A percentile compares a stretch with the other conserved stretches of the same genome.
Conservation (phyloP, 2,329 filamentous ascomycete genomes). For the Xylaria sp. region DNA sequence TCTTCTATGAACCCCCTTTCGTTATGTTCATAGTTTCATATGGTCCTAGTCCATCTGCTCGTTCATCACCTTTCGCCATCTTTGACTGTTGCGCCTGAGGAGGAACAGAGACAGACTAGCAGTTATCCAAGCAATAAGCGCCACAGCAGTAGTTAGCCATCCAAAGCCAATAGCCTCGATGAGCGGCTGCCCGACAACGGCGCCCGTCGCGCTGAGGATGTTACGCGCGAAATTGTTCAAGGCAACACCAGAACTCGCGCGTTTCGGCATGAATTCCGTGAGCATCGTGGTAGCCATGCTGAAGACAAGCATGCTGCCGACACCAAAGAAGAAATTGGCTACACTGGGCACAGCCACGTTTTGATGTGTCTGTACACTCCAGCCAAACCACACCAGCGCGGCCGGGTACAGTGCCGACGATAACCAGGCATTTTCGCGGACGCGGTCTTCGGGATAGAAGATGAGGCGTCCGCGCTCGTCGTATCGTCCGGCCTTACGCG, state of each 20-base stretch:
- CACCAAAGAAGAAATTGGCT: slow-evolving; percentile 78
- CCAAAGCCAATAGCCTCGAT: slow-evolving; percentile 77
- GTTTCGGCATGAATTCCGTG: slow-evolving; percentile 82
- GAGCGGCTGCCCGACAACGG: slow-evolving; percentile 74
- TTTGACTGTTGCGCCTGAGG: slow-evolving; percentile 67
- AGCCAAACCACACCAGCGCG: slow-evolving; percentile 80
- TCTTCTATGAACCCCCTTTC: background rate
- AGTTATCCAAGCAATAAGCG: slow-evolving; percentile 64
- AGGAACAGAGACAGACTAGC: slow-evolving; percentile 68
- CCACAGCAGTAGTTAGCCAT: slow-evolving; percentile 74
- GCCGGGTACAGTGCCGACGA: slow-evolving; percentile 76
- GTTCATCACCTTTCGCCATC: slow-evolving; percentile 74
- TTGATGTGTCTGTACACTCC: slow-evolving; percentile 73
- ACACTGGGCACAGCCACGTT: slow-evolving; percentile 71
- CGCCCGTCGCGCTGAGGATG: slow-evolving; percentile 78
- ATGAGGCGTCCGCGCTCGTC: slow-evolving; percentile 73
- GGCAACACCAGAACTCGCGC: slow-evolving; percentile 77
- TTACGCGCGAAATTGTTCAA: slow-evolving; percentile 85
- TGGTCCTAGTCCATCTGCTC: slow-evolving; percentile 38
- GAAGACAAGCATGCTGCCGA: slow-evolving; percentile 83
- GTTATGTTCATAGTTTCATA: background rate
- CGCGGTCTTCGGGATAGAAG: slow-evolving; percentile 80
- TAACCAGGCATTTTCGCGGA: slow-evolving; percentile 84
- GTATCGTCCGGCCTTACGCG: slow-evolving; percentile 73
- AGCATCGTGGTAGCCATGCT: slow-evolving; percentile 81